Conservation (phyloP, 2,329 filamentous ascomycete genomes). For the Fusarium acutatum region DNA sequence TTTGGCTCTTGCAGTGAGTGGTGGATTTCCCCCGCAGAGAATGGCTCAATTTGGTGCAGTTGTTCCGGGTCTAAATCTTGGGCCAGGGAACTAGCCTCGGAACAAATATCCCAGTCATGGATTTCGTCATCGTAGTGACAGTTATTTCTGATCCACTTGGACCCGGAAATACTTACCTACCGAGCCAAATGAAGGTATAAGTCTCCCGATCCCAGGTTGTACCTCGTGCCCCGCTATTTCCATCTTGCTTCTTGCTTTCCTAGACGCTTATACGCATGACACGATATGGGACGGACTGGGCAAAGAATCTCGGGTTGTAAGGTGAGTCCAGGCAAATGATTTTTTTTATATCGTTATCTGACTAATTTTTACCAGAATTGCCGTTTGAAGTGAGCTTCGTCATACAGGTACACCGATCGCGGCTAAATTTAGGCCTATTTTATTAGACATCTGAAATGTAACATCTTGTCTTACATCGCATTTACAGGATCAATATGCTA, state of each 20-base stretch:
- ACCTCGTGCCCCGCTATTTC: background rate
- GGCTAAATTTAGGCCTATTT: background rate
- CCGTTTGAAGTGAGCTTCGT: background rate
- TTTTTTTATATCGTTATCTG: background rate
- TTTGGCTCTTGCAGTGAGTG: too few species aligned
- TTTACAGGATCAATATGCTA: too few species aligned
- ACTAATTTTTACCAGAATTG: background rate
- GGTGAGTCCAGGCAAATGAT: background rate
- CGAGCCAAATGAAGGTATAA: background rate
- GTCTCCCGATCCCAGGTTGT: background rate
- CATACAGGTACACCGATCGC: background rate
- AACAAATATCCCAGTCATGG: background rate
- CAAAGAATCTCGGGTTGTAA: background rate
- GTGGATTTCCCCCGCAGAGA: background rate
- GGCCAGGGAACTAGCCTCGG: background rate
- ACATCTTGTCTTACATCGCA: rapidly evolving
- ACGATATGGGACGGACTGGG: background rate
- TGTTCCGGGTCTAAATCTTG: background rate
- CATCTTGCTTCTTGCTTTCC: background rate
- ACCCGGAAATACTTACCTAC: background rate
- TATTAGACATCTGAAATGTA: background rate
- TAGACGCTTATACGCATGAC: background rate
- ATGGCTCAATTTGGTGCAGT: background rate
- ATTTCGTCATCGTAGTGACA: background rate
- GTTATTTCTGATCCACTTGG: background rate